A percentile compares a stretch with the other conserved stretches of the same genome.
Conservation (phyloP, 2,329 filamentous ascomycete species). For the Calonectria leucothoes region DNA sequence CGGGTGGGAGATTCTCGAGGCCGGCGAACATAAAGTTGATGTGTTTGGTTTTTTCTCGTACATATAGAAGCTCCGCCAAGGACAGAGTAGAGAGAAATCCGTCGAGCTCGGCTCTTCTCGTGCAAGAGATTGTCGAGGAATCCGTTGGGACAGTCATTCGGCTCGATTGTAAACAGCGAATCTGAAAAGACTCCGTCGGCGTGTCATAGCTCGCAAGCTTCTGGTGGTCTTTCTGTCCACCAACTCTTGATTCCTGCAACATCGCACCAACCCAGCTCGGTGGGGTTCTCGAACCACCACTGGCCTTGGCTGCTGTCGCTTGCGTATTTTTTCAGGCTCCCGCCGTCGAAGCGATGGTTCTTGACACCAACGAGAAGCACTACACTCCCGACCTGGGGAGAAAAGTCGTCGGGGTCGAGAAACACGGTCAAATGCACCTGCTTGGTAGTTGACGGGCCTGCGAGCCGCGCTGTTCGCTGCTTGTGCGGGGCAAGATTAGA, state of each 20-base stretch:
- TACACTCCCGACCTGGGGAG: conserved; percentile 58
- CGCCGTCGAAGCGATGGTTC: conserved; percentile 66
- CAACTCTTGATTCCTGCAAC: conserved; percentile 57
- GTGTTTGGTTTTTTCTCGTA: conserved; percentile 33
- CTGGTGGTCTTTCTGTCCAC: conserved; percentile 51
- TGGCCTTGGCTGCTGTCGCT: conserved; percentile 49
- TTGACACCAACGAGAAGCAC: conserved; percentile 67
- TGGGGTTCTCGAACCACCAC: conserved; percentile 66
- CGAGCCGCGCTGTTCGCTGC: conserved; percentile 64
- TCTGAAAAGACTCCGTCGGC: not conserved
- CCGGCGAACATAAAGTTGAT: conserved; percentile 32
- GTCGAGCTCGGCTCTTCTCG: conserved; percentile 34
- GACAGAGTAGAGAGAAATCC: conserved; percentile 40
- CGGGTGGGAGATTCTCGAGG: conserved; percentile 42
- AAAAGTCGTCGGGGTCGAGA: conserved; percentile 62
- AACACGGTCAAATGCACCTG: conserved; percentile 66
- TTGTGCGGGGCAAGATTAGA: conserved; percentile 60
- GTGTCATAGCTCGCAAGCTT: not conserved
- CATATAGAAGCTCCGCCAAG: conserved; percentile 41
- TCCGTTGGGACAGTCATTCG: not conserved
- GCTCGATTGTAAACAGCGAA: not conserved
- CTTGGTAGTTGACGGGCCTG: conserved; percentile 63
- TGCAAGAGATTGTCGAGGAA: not conserved
- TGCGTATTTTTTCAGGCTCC: conserved; percentile 57
- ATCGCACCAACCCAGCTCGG: conserved; percentile 61